phyloP scores from a whole-genome alignment of 805 yeast genomes.

The Starmera dryadoides region DNA sequence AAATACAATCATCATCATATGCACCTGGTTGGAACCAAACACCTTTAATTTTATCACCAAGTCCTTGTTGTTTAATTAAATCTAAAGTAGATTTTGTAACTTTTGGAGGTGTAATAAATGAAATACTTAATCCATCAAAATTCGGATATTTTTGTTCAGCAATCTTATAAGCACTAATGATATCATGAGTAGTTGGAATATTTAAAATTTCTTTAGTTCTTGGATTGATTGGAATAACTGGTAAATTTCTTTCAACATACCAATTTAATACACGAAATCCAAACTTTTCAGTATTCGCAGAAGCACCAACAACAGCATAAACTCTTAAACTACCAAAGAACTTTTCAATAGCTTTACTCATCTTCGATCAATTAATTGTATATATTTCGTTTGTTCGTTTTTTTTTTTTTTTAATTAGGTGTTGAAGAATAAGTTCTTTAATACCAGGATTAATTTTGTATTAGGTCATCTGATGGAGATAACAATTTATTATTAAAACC shows the following conservation, averaged over 20 bases:
- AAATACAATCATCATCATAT: slow-evolving; percentile 44
- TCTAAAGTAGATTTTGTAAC: slow-evolving; percentile 41
- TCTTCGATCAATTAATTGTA: slow-evolving; percentile 2
- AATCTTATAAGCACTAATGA: slow-evolving; percentile 21
- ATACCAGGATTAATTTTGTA: too few relatives aligned
- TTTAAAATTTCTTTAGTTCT: slow-evolving; percentile 39
- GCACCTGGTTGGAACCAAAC: slow-evolving; percentile 87
- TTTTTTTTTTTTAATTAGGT: too few relatives aligned
- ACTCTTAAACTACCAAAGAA: slow-evolving; percentile 47
- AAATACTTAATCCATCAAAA: slow-evolving; percentile 45
- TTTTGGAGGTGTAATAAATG: slow-evolving; percentile 71
- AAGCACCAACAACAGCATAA: slow-evolving; percentile 69
- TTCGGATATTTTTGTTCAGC: slow-evolving; percentile 15
- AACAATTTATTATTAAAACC: too few relatives aligned
- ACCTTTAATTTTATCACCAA: slow-evolving; percentile 33
- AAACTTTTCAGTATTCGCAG: slow-evolving; percentile 53
- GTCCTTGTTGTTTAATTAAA: slow-evolving; percentile 24
- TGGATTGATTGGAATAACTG: slow-evolving; percentile 65
- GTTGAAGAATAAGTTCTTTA: too few relatives aligned
- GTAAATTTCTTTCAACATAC: slow-evolving; percentile 51
- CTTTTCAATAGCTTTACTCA: too few relatives aligned
- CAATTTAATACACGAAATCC: slow-evolving; percentile 65
- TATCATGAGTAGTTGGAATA: slow-evolving; percentile 26
- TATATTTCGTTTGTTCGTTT: background rate
- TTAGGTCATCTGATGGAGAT: too few relatives aligned